Base-by-base conservation (phyloP, 345 rosid species). In the Sonneratia caseolaris region DNA sequence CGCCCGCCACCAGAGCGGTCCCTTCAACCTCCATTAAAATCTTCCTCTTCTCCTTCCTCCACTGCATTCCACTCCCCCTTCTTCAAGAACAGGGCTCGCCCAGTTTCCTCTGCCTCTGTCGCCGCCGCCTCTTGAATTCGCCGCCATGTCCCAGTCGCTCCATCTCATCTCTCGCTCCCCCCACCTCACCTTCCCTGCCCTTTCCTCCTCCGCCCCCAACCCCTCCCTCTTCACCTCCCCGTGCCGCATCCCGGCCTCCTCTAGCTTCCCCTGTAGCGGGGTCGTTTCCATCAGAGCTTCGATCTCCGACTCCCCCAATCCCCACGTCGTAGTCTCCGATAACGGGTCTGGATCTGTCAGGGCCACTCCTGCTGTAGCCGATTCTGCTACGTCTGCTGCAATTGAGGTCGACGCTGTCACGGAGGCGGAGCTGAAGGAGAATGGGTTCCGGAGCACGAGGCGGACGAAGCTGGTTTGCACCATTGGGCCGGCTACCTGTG, bases 361-460 rank as follows among this genome's bases (percentile, higher is more conserved):
- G 38, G 48, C 65, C 37, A 48, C 73, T 3, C 32, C 79, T 0
- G 45, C 68, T 16, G 21, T 55, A 66, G 38, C 59, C 69, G 64
- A 53, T 22, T 53, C 55, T 2, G 66, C 64, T 38, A 64, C 37
- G 80, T 7, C 84, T 72, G 75, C 74, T 76, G 48, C 75, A 76
- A 57, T 85, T 79, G 97, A 96, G 37, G 98, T 96, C 59, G 99
- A 96, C 68, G 69, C 96, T 0, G 98, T 96, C 45, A 92, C 98
- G 59, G 99, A 96, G 82, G 84, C 78, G 7, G 99, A 96, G 77
- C 75, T 96, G 75, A 92, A 92, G 86, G 98, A 96, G 95, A 96
- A 96, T n/a, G 99, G 99, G 32, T 92, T 91, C 84, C 77, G 99
- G 73, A 96, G 99, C 86, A 96, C 98, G 38, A 80, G 99, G 76